Evolutionary conservation across 2,329 filamentous ascomycete species (phyloP).

Genomic region (Talaromyces marneffei): DNA sequence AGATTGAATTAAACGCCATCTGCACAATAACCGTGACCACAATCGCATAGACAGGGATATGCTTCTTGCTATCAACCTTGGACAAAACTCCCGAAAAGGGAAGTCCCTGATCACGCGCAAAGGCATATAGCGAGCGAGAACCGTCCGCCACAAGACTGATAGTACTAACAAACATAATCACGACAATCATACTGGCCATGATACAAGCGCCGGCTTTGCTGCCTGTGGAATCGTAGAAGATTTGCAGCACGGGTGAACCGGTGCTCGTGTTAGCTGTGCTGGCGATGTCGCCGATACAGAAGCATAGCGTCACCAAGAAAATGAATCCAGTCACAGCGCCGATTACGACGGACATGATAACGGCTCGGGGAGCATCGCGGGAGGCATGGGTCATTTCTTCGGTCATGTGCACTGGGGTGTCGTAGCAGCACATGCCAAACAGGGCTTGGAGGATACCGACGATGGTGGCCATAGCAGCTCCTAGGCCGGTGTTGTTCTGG

Average conservation of each 20-base stretch:
- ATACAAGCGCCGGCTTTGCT: constrained; percentile 43
- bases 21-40: constrained; percentile 45
- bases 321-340: constrained; percentile 44
- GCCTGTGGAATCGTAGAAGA: constrained; percentile 46
- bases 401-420: constrained; percentile 49
- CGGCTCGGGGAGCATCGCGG: constrained; percentile 47
- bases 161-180: constrained; percentile 44
- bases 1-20: constrained; percentile 50
- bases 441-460: constrained; percentile 51
- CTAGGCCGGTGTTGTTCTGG: constrained; percentile 51
- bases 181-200: constrained; percentile 43
- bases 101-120: constrained; percentile 48
- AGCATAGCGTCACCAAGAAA: constrained; percentile 47
- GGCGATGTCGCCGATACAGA: constrained; percentile 49
- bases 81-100: constrained; percentile 46
- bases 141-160: constrained; percentile 46
- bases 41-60: constrained; percentile 48
- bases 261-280: constrained; percentile 42
- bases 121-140: constrained; percentile 42
- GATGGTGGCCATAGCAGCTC: constrained; percentile 46
- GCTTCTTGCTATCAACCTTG: constrained; percentile 42
- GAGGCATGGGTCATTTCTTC: constrained; percentile 51
- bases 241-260: constrained; percentile 50
- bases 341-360: constrained; percentile 41
- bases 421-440: constrained; percentile 50